phyloP scores from a whole-genome alignment of 805 yeast species.

The Schizosaccharomyces cryophilus region DNA sequence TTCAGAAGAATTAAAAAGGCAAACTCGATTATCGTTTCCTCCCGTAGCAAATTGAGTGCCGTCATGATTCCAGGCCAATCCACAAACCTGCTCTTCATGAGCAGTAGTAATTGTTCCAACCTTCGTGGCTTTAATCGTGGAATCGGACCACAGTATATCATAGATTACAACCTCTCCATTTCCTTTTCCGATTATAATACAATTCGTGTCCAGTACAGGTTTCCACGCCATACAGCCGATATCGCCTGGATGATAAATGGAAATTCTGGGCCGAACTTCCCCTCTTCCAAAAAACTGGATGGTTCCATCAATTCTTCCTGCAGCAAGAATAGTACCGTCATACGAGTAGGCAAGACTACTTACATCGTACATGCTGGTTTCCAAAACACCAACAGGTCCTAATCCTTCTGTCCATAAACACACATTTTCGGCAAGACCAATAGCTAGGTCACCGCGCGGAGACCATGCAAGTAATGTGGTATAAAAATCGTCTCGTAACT shows the following conservation, averaged over 20 bases:
- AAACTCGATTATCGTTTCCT: conserved; percentile 80
- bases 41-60: conserved; percentile 76
- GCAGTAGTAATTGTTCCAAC: background rate
- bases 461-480: conserved; percentile 78
- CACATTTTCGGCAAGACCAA: conserved; percentile 62
- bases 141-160: background rate
- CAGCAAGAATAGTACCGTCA: conserved; percentile 63
- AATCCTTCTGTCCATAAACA: conserved; percentile 47
- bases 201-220: conserved; percentile 9
- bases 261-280: conserved; percentile 37
- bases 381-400: background rate
- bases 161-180: background rate
- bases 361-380: background rate
- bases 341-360: conserved; percentile 39
- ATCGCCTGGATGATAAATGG: conserved; percentile 50
- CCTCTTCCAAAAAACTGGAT: conserved; percentile 89
- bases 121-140: background rate
- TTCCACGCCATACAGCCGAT: conserved; percentile 72
- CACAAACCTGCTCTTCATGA: conserved; percentile 31
- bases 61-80: conserved; percentile 61
- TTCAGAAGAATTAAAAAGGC: conserved; percentile 59
- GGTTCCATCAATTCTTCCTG: conserved; percentile 63
- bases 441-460: conserved; percentile 50
- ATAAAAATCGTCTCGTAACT: conserved; percentile 77
- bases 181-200: background rate